Evolutionary conservation across 2,329 filamentous ascomycete species (phyloP).

Genomic region (Purpureocillium lavendulum): DNA sequence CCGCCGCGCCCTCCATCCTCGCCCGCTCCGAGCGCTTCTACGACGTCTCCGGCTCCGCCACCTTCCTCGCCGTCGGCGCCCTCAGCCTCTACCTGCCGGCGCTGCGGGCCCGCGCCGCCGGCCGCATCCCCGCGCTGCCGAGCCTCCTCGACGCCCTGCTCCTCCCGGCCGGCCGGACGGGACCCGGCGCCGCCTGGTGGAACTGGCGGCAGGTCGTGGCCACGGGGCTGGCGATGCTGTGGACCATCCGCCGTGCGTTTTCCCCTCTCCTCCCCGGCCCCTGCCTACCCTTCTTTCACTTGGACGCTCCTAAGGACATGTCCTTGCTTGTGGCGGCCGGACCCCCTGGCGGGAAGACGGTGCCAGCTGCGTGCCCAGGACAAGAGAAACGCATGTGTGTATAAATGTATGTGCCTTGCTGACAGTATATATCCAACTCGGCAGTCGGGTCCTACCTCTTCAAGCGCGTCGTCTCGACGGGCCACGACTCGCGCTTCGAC

Average conservation of each 20-base stretch:
- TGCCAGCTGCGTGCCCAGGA: too few relatives aligned
- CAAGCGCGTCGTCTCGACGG: slow-evolving; percentile 44
- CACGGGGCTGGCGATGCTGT: slow-evolving; percentile 36
- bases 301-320: too few relatives aligned
- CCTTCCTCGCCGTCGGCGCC: slow-evolving; percentile 56
- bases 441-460: slow-evolving; percentile 59
- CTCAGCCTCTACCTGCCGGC: slow-evolving; percentile 54
- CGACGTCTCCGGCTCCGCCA: slow-evolving; percentile 58
- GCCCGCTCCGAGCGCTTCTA: slow-evolving; percentile 58
- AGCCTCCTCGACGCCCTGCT: slow-evolving; percentile 3
- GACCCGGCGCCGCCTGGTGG: slow-evolving; percentile 19
- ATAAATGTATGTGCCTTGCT: too few relatives aligned
- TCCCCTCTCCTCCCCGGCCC: too few relatives aligned
- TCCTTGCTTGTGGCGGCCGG: too few relatives aligned
- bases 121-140: slow-evolving; percentile 21
- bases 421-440: too few relatives aligned
- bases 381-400: too few relatives aligned
- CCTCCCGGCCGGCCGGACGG: too few relatives aligned
- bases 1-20: slow-evolving; percentile 53
- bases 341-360: too few relatives aligned
- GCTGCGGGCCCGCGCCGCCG: slow-evolving; percentile 42
- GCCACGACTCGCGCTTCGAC: slow-evolving; percentile 46
- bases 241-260: slow-evolving; percentile 50
- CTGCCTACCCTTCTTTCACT: too few relatives aligned
- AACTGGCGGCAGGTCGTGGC: slow-evolving; percentile 51